A percentile compares a stretch with the other conserved stretches of the same genome.
Evolutionary conservation across 768 basidiomycete species (phyloP).

Genomic region (Nevesoporus exiguus): DNA sequence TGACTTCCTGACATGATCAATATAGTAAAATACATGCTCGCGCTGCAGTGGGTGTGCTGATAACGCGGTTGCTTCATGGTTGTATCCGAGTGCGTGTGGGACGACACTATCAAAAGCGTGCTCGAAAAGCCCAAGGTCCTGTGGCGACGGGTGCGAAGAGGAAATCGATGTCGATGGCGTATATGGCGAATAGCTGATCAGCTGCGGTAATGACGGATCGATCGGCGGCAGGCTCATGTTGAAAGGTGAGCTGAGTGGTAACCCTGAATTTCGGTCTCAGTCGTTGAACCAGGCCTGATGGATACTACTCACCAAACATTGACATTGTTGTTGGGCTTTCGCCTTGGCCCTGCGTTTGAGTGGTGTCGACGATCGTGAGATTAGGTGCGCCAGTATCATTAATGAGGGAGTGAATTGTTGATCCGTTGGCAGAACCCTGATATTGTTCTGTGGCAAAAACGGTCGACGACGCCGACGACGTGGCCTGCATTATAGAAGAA

Average conservation of each 20-base stretch:
- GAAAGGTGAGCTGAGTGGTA: constrained; percentile 32
- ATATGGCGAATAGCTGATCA: constrained; percentile 31
- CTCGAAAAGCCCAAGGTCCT: constrained; percentile 32
- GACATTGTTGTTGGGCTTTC: constrained; percentile 29
- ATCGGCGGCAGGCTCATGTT: constrained; percentile 25
- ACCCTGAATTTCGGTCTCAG: constrained; percentile 20
- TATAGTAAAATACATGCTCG: constrained; percentile 70
- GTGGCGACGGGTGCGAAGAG: constrained; percentile 35
- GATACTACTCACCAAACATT: constrained; percentile 26
- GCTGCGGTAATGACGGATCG: constrained; percentile 28
- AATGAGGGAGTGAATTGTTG: constrained; percentile 19
- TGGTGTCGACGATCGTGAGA: constrained; percentile 23
- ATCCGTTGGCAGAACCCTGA: constrained; percentile 20
- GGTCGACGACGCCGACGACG: constrained; percentile 28
- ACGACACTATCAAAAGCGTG: constrained; percentile 35
- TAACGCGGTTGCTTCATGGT: constrained; percentile 22
- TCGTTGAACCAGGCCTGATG: neutral
- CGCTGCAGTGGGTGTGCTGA: constrained; percentile 46
- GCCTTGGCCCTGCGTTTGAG: constrained; percentile 10
- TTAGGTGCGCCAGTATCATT: constrained; percentile 20
- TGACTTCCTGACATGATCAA: constrained; percentile 63
- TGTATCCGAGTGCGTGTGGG: constrained; percentile 29
- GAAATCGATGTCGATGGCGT: constrained; percentile 33
- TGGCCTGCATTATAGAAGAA: constrained; percentile 45
- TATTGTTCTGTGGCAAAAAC: constrained; percentile 35